These are phyloP conservation scores for Skeletonema costatum DNA, from an alignment of 108 stramenopile species.

Conservation along the genomic window DNA sequence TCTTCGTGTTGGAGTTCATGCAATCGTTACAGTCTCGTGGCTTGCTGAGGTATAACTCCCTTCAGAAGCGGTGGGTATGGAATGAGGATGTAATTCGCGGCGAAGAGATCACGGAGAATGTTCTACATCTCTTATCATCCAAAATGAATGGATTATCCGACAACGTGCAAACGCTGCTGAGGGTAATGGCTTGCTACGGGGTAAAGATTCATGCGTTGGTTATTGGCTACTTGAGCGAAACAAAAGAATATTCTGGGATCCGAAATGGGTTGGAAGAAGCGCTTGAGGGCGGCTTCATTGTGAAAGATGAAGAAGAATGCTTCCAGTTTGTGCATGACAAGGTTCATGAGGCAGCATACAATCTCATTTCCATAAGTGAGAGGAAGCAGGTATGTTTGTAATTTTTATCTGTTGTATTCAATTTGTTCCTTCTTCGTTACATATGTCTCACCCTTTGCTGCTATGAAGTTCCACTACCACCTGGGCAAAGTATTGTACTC, in stretches of 20 bases:
- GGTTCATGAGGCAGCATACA: too few species aligned
- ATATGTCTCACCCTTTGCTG: background rate
- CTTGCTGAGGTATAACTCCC: too few species aligned
- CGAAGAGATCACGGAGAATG: background rate
- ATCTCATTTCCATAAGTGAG: constrained; percentile 26
- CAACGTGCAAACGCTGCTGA: constrained; percentile 20
- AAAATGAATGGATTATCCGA: background rate
- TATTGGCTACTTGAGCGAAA: background rate
- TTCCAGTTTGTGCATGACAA: constrained; percentile 14
- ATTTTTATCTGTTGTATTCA: background rate
- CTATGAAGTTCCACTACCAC: too few species aligned
- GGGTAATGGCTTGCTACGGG: constrained; percentile 39
- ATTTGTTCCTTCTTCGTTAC: too few species aligned
- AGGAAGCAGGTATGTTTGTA: background rate
- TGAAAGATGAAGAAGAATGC: background rate
- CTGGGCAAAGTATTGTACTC: background rate
- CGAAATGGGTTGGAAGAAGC: constrained; percentile 7
- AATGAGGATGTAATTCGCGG: too few species aligned
- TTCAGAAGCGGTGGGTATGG: background rate
- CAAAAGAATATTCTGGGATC: background rate
- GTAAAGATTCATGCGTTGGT: constrained; percentile 7
- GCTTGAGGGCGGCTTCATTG: constrained; percentile 31
- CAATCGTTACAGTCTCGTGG: background rate
- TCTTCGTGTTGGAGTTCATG: constrained; percentile 26
- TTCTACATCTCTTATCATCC: background rate